Base-by-base conservation (phyloP, 208 protist species). In the Lotmaria passim region DNA sequence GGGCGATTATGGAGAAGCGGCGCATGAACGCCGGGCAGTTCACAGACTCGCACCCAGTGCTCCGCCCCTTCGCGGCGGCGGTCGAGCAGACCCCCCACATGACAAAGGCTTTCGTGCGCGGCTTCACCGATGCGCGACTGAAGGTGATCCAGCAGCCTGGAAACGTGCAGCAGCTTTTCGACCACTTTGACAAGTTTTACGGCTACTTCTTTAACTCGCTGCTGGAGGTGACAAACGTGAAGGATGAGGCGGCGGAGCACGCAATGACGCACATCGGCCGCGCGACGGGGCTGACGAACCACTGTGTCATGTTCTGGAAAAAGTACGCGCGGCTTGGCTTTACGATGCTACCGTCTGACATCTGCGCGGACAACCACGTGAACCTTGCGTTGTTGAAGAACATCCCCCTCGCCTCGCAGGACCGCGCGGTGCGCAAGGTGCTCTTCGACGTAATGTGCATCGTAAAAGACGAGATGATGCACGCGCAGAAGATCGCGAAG, bases 271-370 rank as follows among this genome's bases (percentile, higher is more conserved):
- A 96, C 72, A 89, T 96, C 61, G 89, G 88, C 46, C 82, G 91
- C 39, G 91, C 91, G 23, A 88, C 80, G 23, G 91, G 91, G 0
- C 77, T 96, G 28, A 93, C 89, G 19, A 85, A 84, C 43, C 91
- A 96, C 73, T 93, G 89, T 73, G 91, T 96, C 19, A 93, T 96
- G 91, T 92, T 94, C 55, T 96, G 91, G 89, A 94, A 94, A 44
- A 94, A 96, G 73, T 96, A 96, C 81, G 91, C 89, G 26, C 75
- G 78, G 44, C 86, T 94, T 52, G 91, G 91, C 55, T 89, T 93
- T 58, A 96, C 89, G 30, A 91, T 96, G 91, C 83, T 96, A 38
- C 91, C 91, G 14, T 81, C 91, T 7, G 91, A 94, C 69, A 64
- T 96, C 36, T 96, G 91, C 71, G 91, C 91, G 3, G 91, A 96